Conservation (phyloP, 371 early-diverging fungal genomes). For the Synchytrium microbalum region DNA sequence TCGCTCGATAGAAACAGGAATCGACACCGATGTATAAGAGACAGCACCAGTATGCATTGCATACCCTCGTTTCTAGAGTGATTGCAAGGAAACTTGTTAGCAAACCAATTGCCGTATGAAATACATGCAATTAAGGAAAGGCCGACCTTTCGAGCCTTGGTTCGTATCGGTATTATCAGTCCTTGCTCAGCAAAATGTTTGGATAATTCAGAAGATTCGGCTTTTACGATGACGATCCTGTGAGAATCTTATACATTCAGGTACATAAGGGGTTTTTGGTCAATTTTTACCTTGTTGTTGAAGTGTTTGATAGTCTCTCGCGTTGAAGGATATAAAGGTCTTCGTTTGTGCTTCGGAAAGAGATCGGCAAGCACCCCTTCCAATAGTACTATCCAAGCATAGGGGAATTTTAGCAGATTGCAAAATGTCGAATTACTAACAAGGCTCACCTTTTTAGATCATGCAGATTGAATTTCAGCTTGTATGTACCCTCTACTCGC, state of each 20-base stretch:
- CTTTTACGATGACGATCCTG: no score
- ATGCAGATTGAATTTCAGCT: conserved; percentile 10
- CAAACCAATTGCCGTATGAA: no score
- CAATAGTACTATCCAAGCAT: no score
- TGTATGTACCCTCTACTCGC: conserved; percentile 12
- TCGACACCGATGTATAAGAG: no score
- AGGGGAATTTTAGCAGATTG: background rate
- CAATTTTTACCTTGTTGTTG: background rate
- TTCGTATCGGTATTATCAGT: background rate
- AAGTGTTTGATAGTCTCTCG: background rate
- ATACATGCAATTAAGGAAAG: no score
- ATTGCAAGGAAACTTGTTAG: no score
- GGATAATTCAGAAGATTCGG: background rate
- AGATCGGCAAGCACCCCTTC: no score
- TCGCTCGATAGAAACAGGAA: no score
- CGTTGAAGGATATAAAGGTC: background rate
- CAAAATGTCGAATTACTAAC: background rate
- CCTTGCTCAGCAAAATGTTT: conserved; percentile 1
- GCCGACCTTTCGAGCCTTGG: background rate
- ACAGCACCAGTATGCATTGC: no score
- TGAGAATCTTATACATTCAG: no score
- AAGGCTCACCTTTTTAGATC: conserved; percentile 9
- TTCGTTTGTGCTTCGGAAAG: background rate
- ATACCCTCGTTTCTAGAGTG: no score
- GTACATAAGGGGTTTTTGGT: no score